Evolutionary conservation across 306 rosid species (phyloP).

Genomic region (Hippophae tibetana): DNA sequence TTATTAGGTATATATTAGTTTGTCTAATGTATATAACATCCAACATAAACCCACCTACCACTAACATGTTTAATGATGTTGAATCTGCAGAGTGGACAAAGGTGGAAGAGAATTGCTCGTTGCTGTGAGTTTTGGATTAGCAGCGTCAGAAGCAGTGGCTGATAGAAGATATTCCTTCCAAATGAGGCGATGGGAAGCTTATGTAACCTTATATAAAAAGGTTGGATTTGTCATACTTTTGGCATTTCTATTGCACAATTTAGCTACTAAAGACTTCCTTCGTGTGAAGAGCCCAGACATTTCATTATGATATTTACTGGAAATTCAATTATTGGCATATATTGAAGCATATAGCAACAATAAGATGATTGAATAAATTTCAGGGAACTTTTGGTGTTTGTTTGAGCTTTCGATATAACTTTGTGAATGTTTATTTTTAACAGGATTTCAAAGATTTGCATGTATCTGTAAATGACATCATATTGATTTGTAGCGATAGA

Average conservation of each 20-base stretch:
- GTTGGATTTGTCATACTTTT: constrained; percentile 29
- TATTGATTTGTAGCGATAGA: too few species aligned
- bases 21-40: constrained; percentile 1
- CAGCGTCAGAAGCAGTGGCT: constrained; percentile 89
- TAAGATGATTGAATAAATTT: too few species aligned
- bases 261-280: neutral
- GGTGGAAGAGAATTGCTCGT: constrained; percentile 79
- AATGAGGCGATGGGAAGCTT: constrained; percentile 79
- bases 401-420: too few species aligned
- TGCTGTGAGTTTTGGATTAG: constrained; percentile 78
- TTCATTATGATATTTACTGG: too few species aligned
- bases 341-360: too few species aligned
- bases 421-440: too few species aligned
- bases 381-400: too few species aligned
- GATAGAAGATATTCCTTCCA: constrained; percentile 77
- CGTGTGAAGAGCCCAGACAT: too few species aligned
- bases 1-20: constrained; percentile 42
- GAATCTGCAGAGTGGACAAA: constrained; percentile 53
- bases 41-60: constrained; percentile 7
- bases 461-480: too few species aligned
- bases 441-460: too few species aligned
- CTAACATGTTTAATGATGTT: constrained; percentile 18
- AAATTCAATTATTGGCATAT: too few species aligned
- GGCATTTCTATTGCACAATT: neutral
- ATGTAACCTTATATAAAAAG: constrained; percentile 77